Conservation (phyloP, 2,329 filamentous ascomycete species). For the Phialophora tarda region DNA sequence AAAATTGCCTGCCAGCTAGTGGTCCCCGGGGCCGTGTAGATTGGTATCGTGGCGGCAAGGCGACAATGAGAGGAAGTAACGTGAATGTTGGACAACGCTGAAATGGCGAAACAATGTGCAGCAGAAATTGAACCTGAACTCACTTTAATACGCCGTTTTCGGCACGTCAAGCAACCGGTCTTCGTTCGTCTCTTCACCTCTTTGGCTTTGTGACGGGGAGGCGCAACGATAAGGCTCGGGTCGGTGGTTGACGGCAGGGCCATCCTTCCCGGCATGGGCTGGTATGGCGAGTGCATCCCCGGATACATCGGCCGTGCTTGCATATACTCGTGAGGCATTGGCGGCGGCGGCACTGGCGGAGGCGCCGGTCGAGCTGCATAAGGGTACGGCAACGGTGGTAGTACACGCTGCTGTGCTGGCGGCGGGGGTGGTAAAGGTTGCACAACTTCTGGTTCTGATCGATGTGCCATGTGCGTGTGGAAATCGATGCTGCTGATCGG, state of each 20-base stretch:
- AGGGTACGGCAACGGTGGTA: constrained; percentile 40
- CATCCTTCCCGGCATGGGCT: constrained; percentile 34
- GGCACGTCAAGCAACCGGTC: constrained; percentile 71
- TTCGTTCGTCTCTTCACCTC: constrained; percentile 78
- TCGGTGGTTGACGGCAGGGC: constrained; percentile 38
- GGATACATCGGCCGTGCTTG: constrained; percentile 37
- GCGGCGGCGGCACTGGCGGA: constrained; percentile 34
- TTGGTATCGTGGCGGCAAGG: not conserved
- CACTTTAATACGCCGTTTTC: constrained; percentile 75
- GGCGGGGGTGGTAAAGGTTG: constrained; percentile 39
- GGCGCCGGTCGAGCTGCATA: constrained; percentile 34
- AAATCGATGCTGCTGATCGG: constrained; percentile 41
- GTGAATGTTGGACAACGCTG: constrained; percentile 18
- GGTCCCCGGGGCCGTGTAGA: not conserved
- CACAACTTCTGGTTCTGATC: constrained; percentile 37
- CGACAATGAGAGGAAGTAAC: not conserved
- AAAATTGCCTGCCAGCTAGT: not conserved
- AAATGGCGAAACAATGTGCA: constrained; percentile 5
- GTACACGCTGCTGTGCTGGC: constrained; percentile 36
- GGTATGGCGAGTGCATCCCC: constrained; percentile 35
- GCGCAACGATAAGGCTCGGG: constrained; percentile 37
- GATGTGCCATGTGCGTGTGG: constrained; percentile 33
- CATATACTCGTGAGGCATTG: constrained; percentile 34
- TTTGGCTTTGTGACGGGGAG: constrained; percentile 62
- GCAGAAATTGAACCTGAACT: constrained; percentile 41